These are phyloP conservation scores for Alternaria postmessia DNA, from an alignment of 2,329 filamentous ascomycete genomes.

Conservation along the genomic window DNA sequence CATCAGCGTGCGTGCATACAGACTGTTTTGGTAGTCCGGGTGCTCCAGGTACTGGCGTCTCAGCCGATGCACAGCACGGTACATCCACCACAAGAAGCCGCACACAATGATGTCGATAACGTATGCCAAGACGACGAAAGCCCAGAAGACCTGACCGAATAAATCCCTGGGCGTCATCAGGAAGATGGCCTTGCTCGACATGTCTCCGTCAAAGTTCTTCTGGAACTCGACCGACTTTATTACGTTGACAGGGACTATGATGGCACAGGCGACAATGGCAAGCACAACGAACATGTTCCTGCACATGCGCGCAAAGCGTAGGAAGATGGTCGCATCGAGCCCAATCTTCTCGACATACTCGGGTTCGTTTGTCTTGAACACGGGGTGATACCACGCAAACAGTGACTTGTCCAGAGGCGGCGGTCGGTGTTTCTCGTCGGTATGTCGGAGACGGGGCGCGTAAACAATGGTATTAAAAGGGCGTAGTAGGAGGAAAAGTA, in stretches of 20 bases:
- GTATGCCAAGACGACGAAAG: conserved; percentile 66
- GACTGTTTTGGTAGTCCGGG: conserved; percentile 84
- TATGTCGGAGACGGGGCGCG: conserved; percentile 90
- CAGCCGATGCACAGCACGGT: conserved; percentile 74
- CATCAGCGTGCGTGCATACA: conserved; percentile 75
- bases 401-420: conserved; percentile 86
- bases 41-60: conserved; percentile 83
- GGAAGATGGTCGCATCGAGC: conserved; percentile 88
- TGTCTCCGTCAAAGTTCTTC: conserved; percentile 17
- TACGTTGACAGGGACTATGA: conserved; percentile 86
- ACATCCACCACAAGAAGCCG: conserved; percentile 90
- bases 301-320: conserved; percentile 89
- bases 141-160: conserved; percentile 63
- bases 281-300: conserved; percentile 85
- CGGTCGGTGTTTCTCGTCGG: conserved; percentile 87
- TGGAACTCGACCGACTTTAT: conserved; percentile 23
- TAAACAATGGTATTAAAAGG: conserved; percentile 94
- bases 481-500: conserved; percentile 87
- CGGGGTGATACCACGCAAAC: conserved; percentile 83
- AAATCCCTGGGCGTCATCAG: conserved; percentile 56
- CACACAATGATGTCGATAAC: conserved; percentile 77
- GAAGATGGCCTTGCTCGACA: conserved; percentile 24
- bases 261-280: conserved; percentile 73
- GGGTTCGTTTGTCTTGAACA: conserved; percentile 79
- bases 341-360: conserved; percentile 83